Conservation (phyloP, 2,329 filamentous ascomycete species). For the Scopulariopsis brevicaulis region DNA sequence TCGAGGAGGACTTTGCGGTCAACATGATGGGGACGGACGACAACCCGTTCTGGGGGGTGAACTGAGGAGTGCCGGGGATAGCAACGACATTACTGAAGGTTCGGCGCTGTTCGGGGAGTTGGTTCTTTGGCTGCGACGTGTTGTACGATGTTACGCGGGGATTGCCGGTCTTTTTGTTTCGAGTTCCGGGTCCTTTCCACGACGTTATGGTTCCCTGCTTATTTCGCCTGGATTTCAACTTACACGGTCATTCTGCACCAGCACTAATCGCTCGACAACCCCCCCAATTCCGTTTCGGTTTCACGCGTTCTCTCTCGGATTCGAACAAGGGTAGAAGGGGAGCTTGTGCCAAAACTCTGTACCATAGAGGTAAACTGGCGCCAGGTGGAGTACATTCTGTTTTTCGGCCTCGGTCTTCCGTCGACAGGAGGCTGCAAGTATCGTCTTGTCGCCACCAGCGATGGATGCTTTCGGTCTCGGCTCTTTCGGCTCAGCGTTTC, state of each 20-base stretch:
- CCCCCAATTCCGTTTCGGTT: neutral
- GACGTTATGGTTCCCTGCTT: neutral
- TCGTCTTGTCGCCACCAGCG: neutral
- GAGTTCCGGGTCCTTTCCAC: neutral
- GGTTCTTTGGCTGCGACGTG: neutral
- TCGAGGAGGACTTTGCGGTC: constrained; percentile 41
- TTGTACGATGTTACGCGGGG: neutral
- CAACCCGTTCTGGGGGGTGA: constrained; percentile 38
- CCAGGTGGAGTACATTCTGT: neutral
- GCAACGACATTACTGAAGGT: neutral
- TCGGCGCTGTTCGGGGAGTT: neutral
- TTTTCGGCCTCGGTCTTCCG: neutral
- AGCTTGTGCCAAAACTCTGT: neutral
- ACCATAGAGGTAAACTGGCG: neutral
- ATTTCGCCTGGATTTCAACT: neutral
- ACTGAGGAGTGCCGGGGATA: constrained; percentile 10
- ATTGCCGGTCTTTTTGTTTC: neutral
- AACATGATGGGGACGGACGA: constrained; percentile 39
- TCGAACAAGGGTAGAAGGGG: neutral
- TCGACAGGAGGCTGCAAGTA: neutral
- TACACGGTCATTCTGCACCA: neutral
- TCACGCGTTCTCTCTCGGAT: neutral
- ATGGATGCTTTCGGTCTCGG: neutral
- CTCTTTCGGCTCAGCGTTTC: neutral
- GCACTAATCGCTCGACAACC: neutral